Evolutionary conservation across 2,329 filamentous ascomycete species (phyloP).

Genomic region (Mariannaea sp.): DNA sequence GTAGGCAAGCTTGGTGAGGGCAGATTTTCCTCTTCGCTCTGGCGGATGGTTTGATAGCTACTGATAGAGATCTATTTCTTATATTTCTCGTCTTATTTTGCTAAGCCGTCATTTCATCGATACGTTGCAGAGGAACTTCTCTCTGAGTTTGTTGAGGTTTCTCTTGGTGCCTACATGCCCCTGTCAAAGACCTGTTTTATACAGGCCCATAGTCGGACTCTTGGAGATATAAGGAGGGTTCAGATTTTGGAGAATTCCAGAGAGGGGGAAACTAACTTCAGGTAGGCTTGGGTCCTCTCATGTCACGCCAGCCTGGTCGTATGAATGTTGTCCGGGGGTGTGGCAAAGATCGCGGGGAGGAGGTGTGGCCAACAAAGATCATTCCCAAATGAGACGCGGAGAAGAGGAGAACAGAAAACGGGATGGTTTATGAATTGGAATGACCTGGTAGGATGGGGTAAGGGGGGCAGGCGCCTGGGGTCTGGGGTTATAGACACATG

Average conservation of each 20-base stretch:
- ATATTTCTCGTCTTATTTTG: too few relatives aligned
- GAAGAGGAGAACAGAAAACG: conserved; percentile 13
- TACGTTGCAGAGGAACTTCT: conserved; percentile 7
- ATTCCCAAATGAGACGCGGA: conserved; percentile 14
- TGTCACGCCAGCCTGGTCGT: not conserved
- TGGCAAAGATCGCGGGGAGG: conserved; percentile 4
- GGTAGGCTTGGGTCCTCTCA: not conserved
- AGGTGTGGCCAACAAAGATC: conserved; percentile 8
- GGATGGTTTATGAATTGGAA: conserved; percentile 18
- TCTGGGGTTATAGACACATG: conserved; percentile 4
- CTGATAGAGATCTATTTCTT: not conserved
- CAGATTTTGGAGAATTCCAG: not conserved
- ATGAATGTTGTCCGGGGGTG: conserved; percentile 14
- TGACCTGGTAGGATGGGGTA: conserved; percentile 15
- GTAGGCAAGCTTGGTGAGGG: not conserved
- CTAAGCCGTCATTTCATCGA: conserved; percentile 2
- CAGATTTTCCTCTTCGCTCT: not conserved
- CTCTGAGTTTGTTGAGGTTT: not conserved
- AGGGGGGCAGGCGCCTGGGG: conserved; percentile 5
- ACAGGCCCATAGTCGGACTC: too few relatives aligned
- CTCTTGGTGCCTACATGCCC: not conserved
- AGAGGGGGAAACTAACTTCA: not conserved
- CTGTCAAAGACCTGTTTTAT: not conserved
- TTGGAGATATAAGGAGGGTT: too few relatives aligned
- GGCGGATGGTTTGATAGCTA: conserved; percentile 5